Conservation (phyloP, 139 green algal species). For the Closterium sp. region DNA sequence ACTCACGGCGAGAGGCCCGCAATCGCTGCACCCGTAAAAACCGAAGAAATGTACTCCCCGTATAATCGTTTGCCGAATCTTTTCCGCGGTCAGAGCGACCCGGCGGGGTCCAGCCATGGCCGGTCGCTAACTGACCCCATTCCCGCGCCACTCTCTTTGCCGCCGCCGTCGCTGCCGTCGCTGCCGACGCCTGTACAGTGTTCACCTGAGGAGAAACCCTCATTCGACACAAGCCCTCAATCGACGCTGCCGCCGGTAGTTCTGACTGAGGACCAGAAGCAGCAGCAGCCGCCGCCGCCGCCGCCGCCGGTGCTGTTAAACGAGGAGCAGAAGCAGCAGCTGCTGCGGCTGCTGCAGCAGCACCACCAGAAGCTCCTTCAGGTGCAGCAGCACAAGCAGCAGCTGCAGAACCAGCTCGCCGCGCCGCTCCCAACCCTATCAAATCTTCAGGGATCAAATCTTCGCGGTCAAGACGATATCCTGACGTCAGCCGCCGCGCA, state of each 20-base stretch:
- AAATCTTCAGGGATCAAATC: neutral
- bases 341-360: neutral
- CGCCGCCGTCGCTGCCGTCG: neutral
- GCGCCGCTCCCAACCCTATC: neutral
- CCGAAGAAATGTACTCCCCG: neutral
- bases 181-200: neutral
- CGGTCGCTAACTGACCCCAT: neutral
- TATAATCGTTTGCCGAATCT: neutral
- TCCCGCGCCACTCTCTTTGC: neutral
- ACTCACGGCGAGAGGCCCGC: neutral
- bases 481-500: neutral
- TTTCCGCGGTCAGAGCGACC: neutral
- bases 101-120: neutral
- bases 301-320: neutral
- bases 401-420: neutral
- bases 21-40: neutral
- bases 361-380: neutral
- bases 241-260: neutral
- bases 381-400: slow-evolving; percentile 3
- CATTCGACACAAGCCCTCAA: too few relatives aligned
- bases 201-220: too few relatives aligned
- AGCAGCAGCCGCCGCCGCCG: neutral
- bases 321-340: neutral
- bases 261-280: too few relatives aligned
- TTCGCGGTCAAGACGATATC: neutral